Percentiles rank a stretch among this genome's conserved stretches.
Evolutionary conservation across 2,329 filamentous ascomycete species (phyloP).

Genomic region (Hypoxylon sp.): DNA sequence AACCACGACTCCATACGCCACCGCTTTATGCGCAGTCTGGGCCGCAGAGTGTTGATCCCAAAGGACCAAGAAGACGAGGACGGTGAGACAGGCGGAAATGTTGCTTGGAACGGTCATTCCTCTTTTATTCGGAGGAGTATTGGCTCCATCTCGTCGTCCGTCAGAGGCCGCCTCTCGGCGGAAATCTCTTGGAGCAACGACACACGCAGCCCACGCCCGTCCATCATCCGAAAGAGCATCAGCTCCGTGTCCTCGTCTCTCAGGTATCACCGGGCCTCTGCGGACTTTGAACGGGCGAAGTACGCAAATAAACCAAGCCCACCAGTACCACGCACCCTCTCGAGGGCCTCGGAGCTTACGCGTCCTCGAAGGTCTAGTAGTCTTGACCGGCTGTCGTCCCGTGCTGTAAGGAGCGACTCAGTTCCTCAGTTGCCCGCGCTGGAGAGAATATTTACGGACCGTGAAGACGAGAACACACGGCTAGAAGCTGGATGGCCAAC

Average conservation of each 20-base stretch:
- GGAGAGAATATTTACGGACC: conserved; percentile 23
- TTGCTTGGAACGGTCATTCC: not conserved
- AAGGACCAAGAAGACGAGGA: not conserved
- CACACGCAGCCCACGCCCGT: not conserved
- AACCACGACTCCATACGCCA: conserved; percentile 13
- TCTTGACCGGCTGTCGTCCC: conserved; percentile 24
- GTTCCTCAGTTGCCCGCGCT: conserved; percentile 35
- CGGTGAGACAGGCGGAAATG: not conserved
- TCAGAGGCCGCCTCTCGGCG: conserved; percentile 16
- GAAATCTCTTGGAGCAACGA: conserved; percentile 1
- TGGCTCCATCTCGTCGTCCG: conserved; percentile 22
- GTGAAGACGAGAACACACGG: not conserved
- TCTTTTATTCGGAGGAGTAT: conserved; percentile 25
- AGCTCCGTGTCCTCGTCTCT: conserved; percentile 38
- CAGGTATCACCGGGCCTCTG: conserved; percentile 24
- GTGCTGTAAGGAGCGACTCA: conserved; percentile 7
- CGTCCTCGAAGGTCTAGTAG: conserved; percentile 22
- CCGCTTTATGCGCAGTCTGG: conserved; percentile 15
- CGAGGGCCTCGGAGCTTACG: not conserved
- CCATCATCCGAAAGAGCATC: conserved; percentile 33
- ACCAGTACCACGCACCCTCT: conserved; percentile 10
- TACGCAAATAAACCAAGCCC: conserved; percentile 9
- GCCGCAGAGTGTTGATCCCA: conserved; percentile 9
- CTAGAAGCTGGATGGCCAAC: conserved; percentile 2
- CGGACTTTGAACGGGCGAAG: conserved; percentile 11